Percentiles rank a stretch among this genome's conserved stretches.
Conservation (phyloP, 179 eudicot genomes). For the Silene vulgaris region DNA sequence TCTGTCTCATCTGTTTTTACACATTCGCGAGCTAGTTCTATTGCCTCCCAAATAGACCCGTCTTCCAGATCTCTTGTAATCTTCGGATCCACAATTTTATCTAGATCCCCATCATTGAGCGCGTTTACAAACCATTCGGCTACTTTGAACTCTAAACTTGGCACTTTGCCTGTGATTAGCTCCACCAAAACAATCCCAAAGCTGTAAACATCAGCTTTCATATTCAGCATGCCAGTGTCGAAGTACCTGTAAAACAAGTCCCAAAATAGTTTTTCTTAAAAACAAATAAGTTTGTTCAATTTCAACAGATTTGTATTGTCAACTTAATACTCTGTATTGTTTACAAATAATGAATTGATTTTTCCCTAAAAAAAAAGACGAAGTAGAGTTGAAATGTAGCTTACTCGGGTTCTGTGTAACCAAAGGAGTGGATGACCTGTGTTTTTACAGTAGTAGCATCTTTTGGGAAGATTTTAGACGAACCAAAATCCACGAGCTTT, state of each 20-base stretch:
- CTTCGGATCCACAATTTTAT: neutral
- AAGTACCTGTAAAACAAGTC: slow-evolving; percentile 14
- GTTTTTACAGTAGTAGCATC: neutral
- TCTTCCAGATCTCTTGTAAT: neutral
- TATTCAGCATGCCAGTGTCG: slow-evolving; percentile 4
- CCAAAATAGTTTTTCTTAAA: no score
- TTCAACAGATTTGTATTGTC: no score
- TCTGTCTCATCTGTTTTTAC: neutral
- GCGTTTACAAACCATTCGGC: neutral
- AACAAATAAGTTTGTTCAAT: neutral
- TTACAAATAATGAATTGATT: no score
- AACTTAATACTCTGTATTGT: no score
- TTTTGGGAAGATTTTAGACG: slow-evolving; percentile 20
- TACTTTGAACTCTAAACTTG: neutral
- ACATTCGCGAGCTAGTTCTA: slow-evolving; percentile 7
- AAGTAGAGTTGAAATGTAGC: neutral
- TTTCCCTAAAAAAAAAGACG: no score
- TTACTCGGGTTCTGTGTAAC: neutral
- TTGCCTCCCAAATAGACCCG: slow-evolving; percentile 7
- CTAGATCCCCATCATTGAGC: neutral
- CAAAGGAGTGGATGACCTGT: neutral
- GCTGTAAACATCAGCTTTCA: slow-evolving; percentile 19
- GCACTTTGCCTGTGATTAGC: slow-evolving; percentile 11
- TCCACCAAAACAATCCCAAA: slow-evolving; percentile 19
- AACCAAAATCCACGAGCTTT: slow-evolving; percentile 29